Evolutionary conservation across 768 basidiomycete genomes (phyloP), one percentile per base, ranked within the genome.

Genomic region (Gelatoporia subvermispora): DNA sequence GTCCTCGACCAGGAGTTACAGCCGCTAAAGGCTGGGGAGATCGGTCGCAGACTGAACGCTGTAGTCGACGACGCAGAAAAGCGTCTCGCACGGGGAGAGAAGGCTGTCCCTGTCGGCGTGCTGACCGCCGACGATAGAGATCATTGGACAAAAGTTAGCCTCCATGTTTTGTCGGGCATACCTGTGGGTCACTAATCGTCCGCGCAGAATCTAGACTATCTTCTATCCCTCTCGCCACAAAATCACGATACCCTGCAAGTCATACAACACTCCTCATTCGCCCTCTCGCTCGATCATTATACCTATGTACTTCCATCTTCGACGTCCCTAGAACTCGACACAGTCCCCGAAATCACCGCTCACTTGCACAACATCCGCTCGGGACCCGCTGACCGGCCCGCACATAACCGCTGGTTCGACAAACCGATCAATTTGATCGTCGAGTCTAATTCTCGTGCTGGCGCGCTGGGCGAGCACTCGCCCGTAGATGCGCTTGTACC

Each of bases 401-500:
- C 50, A 0, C 54, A 77, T 37, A 96, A 96, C 58, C 74, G 95
- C 28, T 96, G 91, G 78, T 89, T 83, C 64, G 94, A 98, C 71
- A 98, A 96, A 66, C 75, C 85, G 2, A 77, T 87, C 35, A 84
- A 84, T 3, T 68, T 96, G 46, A 77, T 90, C 41, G 83, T 97
- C 34, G 94, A 98, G 63, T 79, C 84, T 1, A 88, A 85, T 46
- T 84, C 85, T 2, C 82, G 89, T 34, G 88, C 90, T 5, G 89
- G 92, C 35, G 86, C 88, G 36, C 80, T 82, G 59, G 94, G 94
- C 4, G 94, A 97, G 67, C 93, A 95, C 63, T 88, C 90, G 0
- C 85, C 89, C 0, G 85, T 85, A 50, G 94, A 96, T 53, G 95
- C 93, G 1, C 72, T 97, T 13, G 82, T 94, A 2, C 93, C 93